Base-by-base conservation (phyloP, 768 basidiomycete species). In the Lepiota brunneoincarnata region DNA sequence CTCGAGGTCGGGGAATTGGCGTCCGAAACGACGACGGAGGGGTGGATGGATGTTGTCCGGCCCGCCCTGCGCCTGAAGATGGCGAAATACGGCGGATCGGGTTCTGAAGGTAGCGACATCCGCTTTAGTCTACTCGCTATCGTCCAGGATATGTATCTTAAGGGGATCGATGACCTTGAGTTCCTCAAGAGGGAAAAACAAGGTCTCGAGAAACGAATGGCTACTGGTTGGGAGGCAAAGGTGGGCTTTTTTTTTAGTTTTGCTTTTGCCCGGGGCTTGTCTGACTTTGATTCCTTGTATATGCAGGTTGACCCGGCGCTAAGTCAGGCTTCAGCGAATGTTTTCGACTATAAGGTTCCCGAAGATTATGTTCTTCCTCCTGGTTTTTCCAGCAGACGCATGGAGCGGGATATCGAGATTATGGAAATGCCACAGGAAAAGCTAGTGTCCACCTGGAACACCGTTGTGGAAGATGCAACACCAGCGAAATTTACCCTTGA, bases 51-150 rank as follows among this genome's bases (percentile, higher is more conserved):
- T 60, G 67, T 83, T 41, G 84, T 76, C 18, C 78, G 83, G 15
- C 83, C 84, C 0, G 83, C 78, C 14, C 67, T 87, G 49, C 70
- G 78, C 34, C 73, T 78, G 69, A 83, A 83, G 63, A 86, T 86
- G 83, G 73, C 76, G 57, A 77, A 78, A 57, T 80, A 79, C 56
- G 78, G 79, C 24, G 78, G 77, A 5, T 72, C 70, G 2, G 73
- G 69, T 7, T 71, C 69, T 28, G 74, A 71, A 18, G 72, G 68
- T 35, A 64, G 63, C 42, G 76, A 83, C 53, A 83, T 84, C 51
- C 74, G 78, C 10, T 84, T 83, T 65, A 83, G 77, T 61, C 70
- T 87, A 35, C 75, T 87, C 15, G 84, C 84, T 2, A 69, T 87
- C 56, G 81, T 83, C 36, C 77, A 81, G 53, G 80, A 78, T 38